Conservation (phyloP, 1,284 basidiomycete species). For the Naganishia sp. region DNA sequence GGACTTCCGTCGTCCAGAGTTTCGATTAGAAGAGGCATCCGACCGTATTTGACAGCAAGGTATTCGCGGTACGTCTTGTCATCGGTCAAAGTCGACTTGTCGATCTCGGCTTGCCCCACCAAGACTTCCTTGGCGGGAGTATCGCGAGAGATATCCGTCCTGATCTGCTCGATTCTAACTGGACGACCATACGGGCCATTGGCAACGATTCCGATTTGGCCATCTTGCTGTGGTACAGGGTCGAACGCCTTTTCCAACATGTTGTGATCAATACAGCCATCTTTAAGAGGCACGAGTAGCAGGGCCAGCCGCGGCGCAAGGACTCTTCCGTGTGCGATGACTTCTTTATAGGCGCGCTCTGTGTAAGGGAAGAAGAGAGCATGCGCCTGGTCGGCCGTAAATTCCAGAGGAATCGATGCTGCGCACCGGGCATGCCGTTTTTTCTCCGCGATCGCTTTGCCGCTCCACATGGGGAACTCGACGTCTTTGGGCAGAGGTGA, state of each 20-base stretch:
- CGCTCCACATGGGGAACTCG: conserved; percentile 27
- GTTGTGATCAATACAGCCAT: conserved; percentile 2
- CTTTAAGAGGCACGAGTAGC: conserved; percentile 10
- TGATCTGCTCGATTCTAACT: not conserved
- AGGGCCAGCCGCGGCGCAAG: not conserved
- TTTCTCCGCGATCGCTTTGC: conserved; percentile 11
- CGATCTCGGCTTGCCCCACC: conserved; percentile 7
- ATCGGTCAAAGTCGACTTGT: not conserved
- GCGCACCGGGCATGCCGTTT: conserved; percentile 5
- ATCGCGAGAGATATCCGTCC: conserved; percentile 3
- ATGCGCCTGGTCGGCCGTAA: conserved; percentile 20
- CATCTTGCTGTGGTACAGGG: conserved; percentile 8
- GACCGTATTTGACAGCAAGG: conserved; percentile 6
- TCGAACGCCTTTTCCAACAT: conserved; percentile 17
- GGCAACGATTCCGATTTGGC: not conserved
- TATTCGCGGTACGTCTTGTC: conserved; percentile 2
- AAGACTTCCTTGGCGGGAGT: conserved; percentile 9
- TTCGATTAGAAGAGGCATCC: not conserved
- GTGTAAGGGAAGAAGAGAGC: conserved; percentile 22
- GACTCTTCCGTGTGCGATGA: conserved; percentile 17
- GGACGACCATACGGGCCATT: conserved; percentile 23
- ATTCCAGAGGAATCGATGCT: conserved; percentile 19
- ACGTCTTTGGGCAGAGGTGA: conserved; percentile 1
- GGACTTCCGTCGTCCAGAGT: conserved; percentile 8
- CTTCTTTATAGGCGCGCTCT: conserved; percentile 17